These are phyloP conservation scores for Papilionanthe hybrid DNA, from an alignment of 116 monocot species.

Conservation along the genomic window DNA sequence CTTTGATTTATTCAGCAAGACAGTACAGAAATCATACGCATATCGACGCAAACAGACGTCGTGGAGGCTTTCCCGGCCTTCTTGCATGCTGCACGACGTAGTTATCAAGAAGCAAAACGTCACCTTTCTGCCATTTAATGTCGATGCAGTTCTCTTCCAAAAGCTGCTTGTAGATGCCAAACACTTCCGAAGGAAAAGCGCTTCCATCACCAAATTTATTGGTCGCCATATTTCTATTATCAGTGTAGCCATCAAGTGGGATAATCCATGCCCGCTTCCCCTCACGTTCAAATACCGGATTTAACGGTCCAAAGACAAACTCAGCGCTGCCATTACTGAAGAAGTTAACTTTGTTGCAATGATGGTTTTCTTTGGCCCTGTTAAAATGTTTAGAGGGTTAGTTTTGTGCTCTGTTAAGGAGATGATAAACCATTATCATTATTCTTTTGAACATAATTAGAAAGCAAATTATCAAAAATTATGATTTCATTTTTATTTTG, in stretches of 20 bases:
- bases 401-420: too few relatives aligned
- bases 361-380: not conserved
- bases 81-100: conserved; percentile 14
- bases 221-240: not conserved
- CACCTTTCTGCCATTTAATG: conserved; percentile 9
- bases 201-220: conserved; percentile 13
- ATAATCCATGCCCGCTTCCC: conserved; percentile 7
- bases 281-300: not conserved
- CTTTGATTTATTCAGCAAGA: too few relatives aligned
- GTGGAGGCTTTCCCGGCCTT: conserved; percentile 17
- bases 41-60: not conserved
- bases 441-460: too few relatives aligned
- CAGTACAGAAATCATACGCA: not conserved
- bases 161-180: not conserved
- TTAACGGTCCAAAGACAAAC: not conserved
- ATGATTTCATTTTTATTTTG: too few relatives aligned
- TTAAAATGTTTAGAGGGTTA: too few relatives aligned
- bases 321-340: conserved; percentile 12
- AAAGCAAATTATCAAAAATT: too few relatives aligned
- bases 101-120: conserved; percentile 13
- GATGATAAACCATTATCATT: too few relatives aligned
- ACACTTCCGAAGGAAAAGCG: conserved; percentile 4
- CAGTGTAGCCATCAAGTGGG: not conserved
- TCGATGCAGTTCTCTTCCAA: conserved; percentile 15
- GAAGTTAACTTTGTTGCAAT: conserved; percentile 1